Base-by-base conservation (phyloP, 2,329 filamentous ascomycete species). In the Hypomyces rosellus region DNA sequence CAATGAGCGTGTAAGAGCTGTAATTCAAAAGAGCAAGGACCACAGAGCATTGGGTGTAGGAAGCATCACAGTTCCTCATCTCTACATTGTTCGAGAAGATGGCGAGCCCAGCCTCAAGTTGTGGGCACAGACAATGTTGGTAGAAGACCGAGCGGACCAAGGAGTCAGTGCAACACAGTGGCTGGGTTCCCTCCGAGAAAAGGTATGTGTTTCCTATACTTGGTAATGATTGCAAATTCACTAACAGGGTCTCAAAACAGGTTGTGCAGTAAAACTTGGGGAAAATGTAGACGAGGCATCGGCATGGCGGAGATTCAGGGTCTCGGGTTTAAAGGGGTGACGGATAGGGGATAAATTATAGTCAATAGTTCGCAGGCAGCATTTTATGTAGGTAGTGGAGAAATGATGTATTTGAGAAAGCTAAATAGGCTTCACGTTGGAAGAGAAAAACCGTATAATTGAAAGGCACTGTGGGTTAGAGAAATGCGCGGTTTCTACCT, bases 121-220 rank as follows among this genome's bases (percentile, higher is more conserved):
- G 56, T 99, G 93, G 93, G 93, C 93, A 41, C 92, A 96, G 76
- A 96, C 93, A 40, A 76, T 97, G 69, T 74, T 99, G 61, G 86
- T 99, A 43, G 93, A 99, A 70, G 93, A 99, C 70, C 79, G 92
- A 58, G 89, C 92, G 49, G 93, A 99, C 66, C 90, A 96, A 72
- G 86, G 90, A 45, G 85, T 95, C 71, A 95, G 91, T 66, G 85
- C 93, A 63, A 85, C 86, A 61, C 92, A 97, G 72, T 99, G 90
- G 85, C 85, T 97, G 76, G 90, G 89, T 50, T 84, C 82, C 62
- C 71, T 99, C 69, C 81, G 92, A 70, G 93, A 97, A 77, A 99
- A 97, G 89, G 93, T 96, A 59, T 54, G 64, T 60, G 37, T 9
- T 18, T 13, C 11, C 37, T 39, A 18, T 6, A 13, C 37, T 38